These are phyloP conservation scores for Hippophae rhamnoides DNA, from an alignment of 306 rosid species.

Conservation along the genomic window DNA sequence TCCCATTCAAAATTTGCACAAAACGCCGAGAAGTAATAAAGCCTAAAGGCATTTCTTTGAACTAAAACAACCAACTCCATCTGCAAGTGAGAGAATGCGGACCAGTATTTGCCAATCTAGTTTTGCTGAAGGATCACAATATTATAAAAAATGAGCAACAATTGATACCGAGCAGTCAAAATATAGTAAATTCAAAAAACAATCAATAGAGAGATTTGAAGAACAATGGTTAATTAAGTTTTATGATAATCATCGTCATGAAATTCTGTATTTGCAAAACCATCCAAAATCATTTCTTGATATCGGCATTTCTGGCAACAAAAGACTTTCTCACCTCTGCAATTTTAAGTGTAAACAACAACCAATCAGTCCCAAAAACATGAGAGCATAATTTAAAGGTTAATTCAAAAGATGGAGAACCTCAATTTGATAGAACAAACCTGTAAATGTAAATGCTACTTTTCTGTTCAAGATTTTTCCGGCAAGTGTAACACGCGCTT, in stretches of 20 bases:
- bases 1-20: no score
- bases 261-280: constrained; percentile 32
- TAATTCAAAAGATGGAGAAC: neutral
- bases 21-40: no score
- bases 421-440: constrained; percentile 7
- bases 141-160: constrained; percentile 11
- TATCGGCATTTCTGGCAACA: constrained; percentile 75
- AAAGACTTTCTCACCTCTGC: constrained; percentile 88
- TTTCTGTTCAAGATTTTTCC: constrained; percentile 60
- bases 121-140: no score
- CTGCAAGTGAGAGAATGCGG: no score
- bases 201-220: neutral
- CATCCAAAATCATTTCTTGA: constrained; percentile 74
- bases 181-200: constrained; percentile 1
- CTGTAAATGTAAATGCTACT: constrained; percentile 80
- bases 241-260: constrained; percentile 11
- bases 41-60: no score
- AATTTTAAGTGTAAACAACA: constrained; percentile 2
- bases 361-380: neutral
- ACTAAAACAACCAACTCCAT: no score
- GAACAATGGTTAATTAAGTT: neutral
- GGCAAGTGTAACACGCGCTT: constrained; percentile 72
- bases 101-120: no score
- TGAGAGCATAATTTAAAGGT: no score
- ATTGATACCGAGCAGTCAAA: neutral